These are phyloP conservation scores for Volvariella surrecta DNA, from an alignment of 1,284 basidiomycete genomes.

Conservation along the genomic window DNA sequence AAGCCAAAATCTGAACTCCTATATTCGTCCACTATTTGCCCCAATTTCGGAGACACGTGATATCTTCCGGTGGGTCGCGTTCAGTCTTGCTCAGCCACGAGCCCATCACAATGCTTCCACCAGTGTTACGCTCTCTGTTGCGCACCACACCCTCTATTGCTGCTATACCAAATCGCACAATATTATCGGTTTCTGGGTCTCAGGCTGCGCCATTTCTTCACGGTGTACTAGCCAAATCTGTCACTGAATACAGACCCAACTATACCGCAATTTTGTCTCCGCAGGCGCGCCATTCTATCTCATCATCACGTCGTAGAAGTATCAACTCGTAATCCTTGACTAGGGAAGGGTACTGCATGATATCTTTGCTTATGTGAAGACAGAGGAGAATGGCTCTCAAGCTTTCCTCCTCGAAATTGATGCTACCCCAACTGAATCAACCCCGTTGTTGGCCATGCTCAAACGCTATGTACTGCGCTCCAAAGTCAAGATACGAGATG, in stretches of 20 bases:
- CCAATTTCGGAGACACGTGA: too few species aligned
- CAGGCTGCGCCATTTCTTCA: constrained; percentile 86
- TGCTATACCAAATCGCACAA: constrained; percentile 50
- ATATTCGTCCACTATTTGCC: background rate
- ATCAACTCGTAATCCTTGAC: constrained; percentile 8
- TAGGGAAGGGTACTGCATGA: constrained; percentile 91
- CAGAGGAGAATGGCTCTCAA: constrained; percentile 34
- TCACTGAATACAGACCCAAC: constrained; percentile 46
- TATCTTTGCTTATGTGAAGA: constrained; percentile 72
- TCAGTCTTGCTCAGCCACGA: background rate
- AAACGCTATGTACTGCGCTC: constrained; percentile 86
- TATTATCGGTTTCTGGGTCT: constrained; percentile 75
- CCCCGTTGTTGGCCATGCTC: constrained; percentile 55
- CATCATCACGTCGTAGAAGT: constrained; percentile 9
- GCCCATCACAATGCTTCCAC: constrained; percentile 3
- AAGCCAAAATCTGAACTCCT: too few species aligned
- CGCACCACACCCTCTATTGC: constrained; percentile 48
- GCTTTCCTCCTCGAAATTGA: constrained; percentile 76
- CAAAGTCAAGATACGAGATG: constrained; percentile 80
- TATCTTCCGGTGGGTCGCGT: background rate
- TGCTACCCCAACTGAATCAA: constrained; percentile 43
- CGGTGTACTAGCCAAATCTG: constrained; percentile 68
- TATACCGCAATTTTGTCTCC: constrained; percentile 85
- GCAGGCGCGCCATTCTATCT: constrained; percentile 46
- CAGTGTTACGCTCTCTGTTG: constrained; percentile 20